A percentile compares a stretch with the other conserved stretches of the same genome.
Evolutionary conservation across 495 filamentous ascomycete genomes (phyloP).

Genomic region (Pyrenula massariospora): DNA sequence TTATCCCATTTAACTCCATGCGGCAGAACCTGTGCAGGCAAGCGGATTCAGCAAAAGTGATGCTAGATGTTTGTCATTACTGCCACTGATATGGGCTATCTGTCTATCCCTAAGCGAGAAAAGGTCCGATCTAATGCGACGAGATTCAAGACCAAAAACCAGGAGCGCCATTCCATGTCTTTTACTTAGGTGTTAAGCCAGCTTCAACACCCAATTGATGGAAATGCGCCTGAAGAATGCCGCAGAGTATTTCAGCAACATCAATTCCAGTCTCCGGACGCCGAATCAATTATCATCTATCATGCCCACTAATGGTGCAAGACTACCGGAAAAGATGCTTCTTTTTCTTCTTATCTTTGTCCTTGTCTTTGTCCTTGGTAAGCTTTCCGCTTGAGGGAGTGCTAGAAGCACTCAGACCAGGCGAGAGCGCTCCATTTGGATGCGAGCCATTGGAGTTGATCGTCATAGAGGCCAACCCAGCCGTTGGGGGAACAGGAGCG

Average conservation of each 20-base stretch:
- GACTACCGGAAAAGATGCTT: conserved; percentile 58
- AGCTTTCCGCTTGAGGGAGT: conserved; percentile 27
- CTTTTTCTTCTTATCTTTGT: conserved; percentile 58
- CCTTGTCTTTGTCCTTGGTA: conserved; percentile 37
- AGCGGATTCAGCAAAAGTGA: too few species aligned
- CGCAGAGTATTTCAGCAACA: neutral
- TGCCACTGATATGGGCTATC: too few species aligned
- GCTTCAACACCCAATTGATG: too few species aligned
- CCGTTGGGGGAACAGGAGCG: conserved; percentile 37
- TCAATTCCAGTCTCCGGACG: neutral
- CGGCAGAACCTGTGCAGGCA: too few species aligned
- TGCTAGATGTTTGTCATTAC: too few species aligned
- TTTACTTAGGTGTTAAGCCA: too few species aligned
- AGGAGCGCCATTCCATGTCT: too few species aligned
- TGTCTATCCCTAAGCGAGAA: too few species aligned
- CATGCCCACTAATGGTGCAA: neutral
- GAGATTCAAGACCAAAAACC: too few species aligned
- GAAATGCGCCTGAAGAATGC: neutral
- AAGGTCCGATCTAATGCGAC: too few species aligned
- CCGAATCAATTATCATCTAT: neutral
- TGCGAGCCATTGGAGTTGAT: conserved; percentile 25
- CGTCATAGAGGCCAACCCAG: conserved; percentile 46
- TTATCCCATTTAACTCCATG: too few species aligned
- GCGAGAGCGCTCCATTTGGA: conserved; percentile 17
- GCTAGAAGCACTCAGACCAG: conserved; percentile 12